Conservation (phyloP, 2,329 filamentous ascomycete species). For the Trematosphaeria pertusa region DNA sequence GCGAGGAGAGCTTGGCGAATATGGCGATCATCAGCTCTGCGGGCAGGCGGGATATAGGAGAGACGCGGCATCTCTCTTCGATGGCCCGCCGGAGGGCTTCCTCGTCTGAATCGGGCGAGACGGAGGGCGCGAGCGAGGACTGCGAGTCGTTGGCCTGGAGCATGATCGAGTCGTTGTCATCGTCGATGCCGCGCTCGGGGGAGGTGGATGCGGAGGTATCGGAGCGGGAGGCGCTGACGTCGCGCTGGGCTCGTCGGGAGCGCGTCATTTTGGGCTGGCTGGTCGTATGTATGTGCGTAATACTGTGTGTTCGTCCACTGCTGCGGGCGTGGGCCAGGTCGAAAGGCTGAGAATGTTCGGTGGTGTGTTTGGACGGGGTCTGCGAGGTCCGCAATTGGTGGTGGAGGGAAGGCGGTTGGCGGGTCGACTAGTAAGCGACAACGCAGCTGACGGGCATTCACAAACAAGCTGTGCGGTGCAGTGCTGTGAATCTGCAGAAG, state of each 20-base stretch:
- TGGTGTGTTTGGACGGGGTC: conserved; percentile 3
- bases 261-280: conserved; percentile 35
- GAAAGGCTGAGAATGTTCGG: conserved; percentile 3
- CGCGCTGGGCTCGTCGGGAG: conserved; percentile 40
- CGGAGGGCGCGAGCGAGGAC: conserved; percentile 84
- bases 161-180: conserved; percentile 93
- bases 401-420: conserved; percentile 19
- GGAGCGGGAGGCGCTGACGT: conserved; percentile 46
- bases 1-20: conserved; percentile 80
- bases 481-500: no score
- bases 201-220: conserved; percentile 74
- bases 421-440: conserved; percentile 19
- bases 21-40: conserved; percentile 95
- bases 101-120: conserved; percentile 78
- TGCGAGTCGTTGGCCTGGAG: conserved; percentile 85
- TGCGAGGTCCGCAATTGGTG: conserved; percentile 4
- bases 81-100: conserved; percentile 63
- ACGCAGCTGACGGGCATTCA: conserved; percentile 10
- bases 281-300: background rate
- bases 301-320: background rate
- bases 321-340: conserved; percentile 1
- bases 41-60: conserved; percentile 84
- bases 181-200: conserved; percentile 77
- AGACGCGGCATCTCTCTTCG: conserved; percentile 70
- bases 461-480: background rate